Base-by-base conservation (phyloP, 257 asterid genomes). In the Paulownia fortunei region DNA sequence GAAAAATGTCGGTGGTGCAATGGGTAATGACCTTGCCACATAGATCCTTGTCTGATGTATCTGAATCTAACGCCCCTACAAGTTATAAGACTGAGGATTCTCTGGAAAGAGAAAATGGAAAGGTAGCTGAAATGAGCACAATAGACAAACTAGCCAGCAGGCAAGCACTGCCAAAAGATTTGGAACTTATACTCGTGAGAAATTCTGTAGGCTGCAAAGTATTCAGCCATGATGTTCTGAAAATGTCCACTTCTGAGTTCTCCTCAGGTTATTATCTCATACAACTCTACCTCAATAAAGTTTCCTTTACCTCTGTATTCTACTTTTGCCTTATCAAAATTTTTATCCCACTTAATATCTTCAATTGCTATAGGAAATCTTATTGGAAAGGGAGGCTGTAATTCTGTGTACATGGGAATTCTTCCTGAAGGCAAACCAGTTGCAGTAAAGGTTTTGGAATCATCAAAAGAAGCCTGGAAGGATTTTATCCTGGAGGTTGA, bases 1-100 rank as follows among this genome's bases (percentile, higher is more conserved):
- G 93, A 80, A 87, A 90, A 59, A 86, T 90, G 98, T 90, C 98
- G 0, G 94, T 94, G 10, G 97, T 92, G 76, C 84, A 92, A 61
- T 94, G 98, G 98, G 97, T 86, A 56, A 90, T 89, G 97, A 92
- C 81, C 42, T 81, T 94, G 61, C 98, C 98, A 4, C 80, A 76
- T 23, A 80, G 97, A 30, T 85, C 96, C 34, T 69, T 44, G 68
- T 34, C 80, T 26, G 92, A 87, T 72, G 79, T 55, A 75, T 87
- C 93, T 59, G 86, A 79, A 41, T 76, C 84, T 23, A 63, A 52
- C 68, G 79, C 82, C 32, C 84, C 82, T 16, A 74, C 82, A 24
- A 80, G 77, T 58, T 52, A 51, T 9, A 77, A 75, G 55, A 80
- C 69, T 0, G 82, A 65, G 7, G 78, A 71, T 71, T 64, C 84